A percentile compares a stretch with the other conserved stretches of the same genome.
These are phyloP conservation scores for Coleophoma cylindrospora DNA, from an alignment of 2,329 filamentous ascomycete species.

Conservation along the genomic window DNA sequence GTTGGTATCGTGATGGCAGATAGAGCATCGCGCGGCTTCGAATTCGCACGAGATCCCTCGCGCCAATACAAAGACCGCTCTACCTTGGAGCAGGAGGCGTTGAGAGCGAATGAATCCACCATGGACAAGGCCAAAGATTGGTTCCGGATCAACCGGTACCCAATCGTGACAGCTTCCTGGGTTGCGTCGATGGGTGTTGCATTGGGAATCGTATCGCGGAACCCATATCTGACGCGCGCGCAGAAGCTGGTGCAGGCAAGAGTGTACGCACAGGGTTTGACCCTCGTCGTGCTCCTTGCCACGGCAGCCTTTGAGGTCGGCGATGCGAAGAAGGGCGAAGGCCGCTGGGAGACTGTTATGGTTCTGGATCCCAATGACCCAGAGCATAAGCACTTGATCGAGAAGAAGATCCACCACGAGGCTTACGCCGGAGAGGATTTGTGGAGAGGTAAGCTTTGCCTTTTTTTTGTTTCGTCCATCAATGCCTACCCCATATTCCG, in stretches of 20 bases:
- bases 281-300: conserved; percentile 61
- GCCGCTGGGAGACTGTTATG: conserved; percentile 80
- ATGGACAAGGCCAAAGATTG: conserved; percentile 64
- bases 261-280: conserved; percentile 71
- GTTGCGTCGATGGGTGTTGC: conserved; percentile 59
- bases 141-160: conserved; percentile 65
- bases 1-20: conserved; percentile 86
- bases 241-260: conserved; percentile 73
- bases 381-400: conserved; percentile 74
- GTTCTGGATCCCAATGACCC: conserved; percentile 77
- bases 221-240: conserved; percentile 53
- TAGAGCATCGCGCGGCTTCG: conserved; percentile 64
- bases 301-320: conserved; percentile 64
- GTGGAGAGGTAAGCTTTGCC: conserved; percentile 68
- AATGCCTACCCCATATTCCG: too few species aligned
- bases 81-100: conserved; percentile 8
- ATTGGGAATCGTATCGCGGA: conserved; percentile 57
- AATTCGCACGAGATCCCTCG: conserved; percentile 40
- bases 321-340: conserved; percentile 72
- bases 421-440: conserved; percentile 84
- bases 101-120: conserved; percentile 36
- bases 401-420: conserved; percentile 85
- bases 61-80: conserved; percentile 30
- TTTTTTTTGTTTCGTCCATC: not conserved
- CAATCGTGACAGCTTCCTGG: conserved; percentile 65